Evolutionary conservation across 2,329 filamentous ascomycete genomes (phyloP), one percentile per base, ranked within the genome.

Genomic region (Colletotrichum sp.): DNA sequence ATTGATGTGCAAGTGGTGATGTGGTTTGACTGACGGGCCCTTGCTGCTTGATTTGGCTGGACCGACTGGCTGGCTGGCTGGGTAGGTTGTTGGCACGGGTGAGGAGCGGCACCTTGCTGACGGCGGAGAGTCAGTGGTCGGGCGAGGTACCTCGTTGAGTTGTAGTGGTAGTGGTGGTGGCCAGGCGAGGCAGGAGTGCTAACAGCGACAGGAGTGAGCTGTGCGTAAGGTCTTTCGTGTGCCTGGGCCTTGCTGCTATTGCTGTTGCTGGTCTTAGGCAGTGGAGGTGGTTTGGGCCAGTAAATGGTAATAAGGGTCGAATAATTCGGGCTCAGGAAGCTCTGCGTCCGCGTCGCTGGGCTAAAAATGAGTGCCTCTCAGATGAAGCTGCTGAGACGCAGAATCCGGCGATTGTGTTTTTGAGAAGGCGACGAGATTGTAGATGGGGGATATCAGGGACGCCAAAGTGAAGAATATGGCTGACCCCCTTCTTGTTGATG

Each of bases 1-100:
- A 68, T 75, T 68, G 73, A 75, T 72, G 59, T 65, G 64, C 64
- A 76, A 76, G 70, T 76, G 74, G 74, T 76, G 74, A 76, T 76
- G 70, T 74, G 74, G 74, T 73, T 74, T 72, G 69, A 75, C 73
- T 72, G 63, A 67, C 55, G n/a, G 39, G 48, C 36, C 36, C 25
- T 22, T 66, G 63, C 36, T 66, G 66, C n/a, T 52, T 25, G 44
- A 52, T 52, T 44, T 39, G 30, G 32, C 66, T 59, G 52, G n/a
- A 48, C 16, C 22, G 28, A 8, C 22, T 39, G 32, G 63, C 63
- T 32, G 63, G 16, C 66, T 44, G 66, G 48, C 66, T 60, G 52
- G 44, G 44, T 52, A 22, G 44, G 44, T 52, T 52, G 44, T 52
- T 52, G 44, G 44, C 44, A 22, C 44, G n/a, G 44, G 44, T 52